Base-by-base conservation (phyloP, 1,284 basidiomycete genomes). In the Rhizopogon hawkerae region DNA sequence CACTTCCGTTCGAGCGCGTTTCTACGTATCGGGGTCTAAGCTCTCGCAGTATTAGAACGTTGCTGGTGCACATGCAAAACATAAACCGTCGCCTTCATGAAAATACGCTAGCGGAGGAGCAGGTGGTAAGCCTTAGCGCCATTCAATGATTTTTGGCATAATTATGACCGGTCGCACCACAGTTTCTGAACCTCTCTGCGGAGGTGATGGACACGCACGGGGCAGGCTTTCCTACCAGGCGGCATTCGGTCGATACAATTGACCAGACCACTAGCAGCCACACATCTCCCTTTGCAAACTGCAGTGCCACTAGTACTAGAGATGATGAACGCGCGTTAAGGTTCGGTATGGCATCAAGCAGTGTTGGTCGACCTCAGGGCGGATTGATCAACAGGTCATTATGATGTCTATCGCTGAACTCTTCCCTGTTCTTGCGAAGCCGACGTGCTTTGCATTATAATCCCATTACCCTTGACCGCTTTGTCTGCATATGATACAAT, bases 1-100 rank as follows among this genome's bases (percentile, higher is more conserved):
- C 82, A 0, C 62, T 73, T 0, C 58, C 70, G 0, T 63, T 86
- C 23, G 75, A 82, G 53, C 76, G 81, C 8, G 73, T 81, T 2
- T 65, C 72, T 0, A 69, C 68, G 0, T 78, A 79, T 58, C 71
- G 74, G 1, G 83, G 81, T 0, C 63, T 86, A 21, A 76, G 67
- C 53, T 83, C 75, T 52, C 74, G 76, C 21, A 85, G 83, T 0
- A 69, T 72, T 38, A 64, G 75, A 66, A 73, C 72, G 0, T 68
- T 85, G 46, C 70, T 85, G 9, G 77, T 85, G 0, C 79, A 85
- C 56, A 83, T 82, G 76, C 75, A 83, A 54, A 74, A 76, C 38
- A 71, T 66, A 3, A 72, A 74, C 36, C 67, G 70, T 48, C 69
- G 73, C 23, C 67, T 79, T 35, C 74, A 80, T 57, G 57, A 67